Percentiles rank a stretch among this genome's conserved stretches.
Evolutionary conservation across 2,329 filamentous ascomycete genomes (phyloP).

Genomic region (Myrmaecium sp.): DNA sequence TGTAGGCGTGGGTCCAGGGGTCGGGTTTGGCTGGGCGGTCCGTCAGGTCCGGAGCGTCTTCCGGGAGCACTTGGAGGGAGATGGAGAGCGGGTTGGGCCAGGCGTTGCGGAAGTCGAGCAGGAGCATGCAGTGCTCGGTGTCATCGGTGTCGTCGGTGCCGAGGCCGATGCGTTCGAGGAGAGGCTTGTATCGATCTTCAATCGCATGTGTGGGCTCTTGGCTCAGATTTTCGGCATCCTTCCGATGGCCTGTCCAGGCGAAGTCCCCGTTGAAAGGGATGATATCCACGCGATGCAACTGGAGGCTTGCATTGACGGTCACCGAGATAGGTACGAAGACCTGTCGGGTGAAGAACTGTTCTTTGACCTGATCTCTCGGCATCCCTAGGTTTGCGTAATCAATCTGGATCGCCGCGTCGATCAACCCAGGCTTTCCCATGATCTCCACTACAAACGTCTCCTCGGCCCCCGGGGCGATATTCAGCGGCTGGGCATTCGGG

Average conservation of each 20-base stretch:
- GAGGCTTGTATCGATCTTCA: conserved; percentile 26
- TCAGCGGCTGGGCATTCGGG: conserved; percentile 21
- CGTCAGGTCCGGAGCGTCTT: conserved; percentile 3
- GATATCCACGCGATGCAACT: conserved; percentile 65
- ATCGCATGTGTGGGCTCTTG: conserved; percentile 1
- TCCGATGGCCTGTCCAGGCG: conserved; percentile 50
- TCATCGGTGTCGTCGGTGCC: conserved; percentile 27
- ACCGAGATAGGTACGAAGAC: conserved; percentile 65
- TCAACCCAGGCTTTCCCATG: conserved; percentile 70
- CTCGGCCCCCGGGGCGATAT: conserved; percentile 50
- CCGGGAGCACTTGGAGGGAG: conserved; percentile 33
- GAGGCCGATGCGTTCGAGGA: conserved; percentile 25
- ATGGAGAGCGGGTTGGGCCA: conserved; percentile 71
- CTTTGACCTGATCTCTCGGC: conserved; percentile 46
- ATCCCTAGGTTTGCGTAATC: conserved; percentile 74
- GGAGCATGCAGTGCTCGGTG: conserved; percentile 63
- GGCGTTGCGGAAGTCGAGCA: conserved; percentile 74
- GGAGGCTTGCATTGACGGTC: conserved; percentile 82
- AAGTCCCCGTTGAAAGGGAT: conserved; percentile 54
- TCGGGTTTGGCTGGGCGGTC: conserved; percentile 4
- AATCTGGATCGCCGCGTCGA: conserved; percentile 61
- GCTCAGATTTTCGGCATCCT: too few relatives aligned
- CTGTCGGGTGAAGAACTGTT: conserved; percentile 70
- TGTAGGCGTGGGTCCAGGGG: conserved; percentile 9
- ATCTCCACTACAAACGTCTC: conserved; percentile 70